Evolutionary conservation across 73 alveolate species (phyloP), one percentile per base, ranked within the genome.

Genomic region (Paramecium tetraurelia): DNA sequence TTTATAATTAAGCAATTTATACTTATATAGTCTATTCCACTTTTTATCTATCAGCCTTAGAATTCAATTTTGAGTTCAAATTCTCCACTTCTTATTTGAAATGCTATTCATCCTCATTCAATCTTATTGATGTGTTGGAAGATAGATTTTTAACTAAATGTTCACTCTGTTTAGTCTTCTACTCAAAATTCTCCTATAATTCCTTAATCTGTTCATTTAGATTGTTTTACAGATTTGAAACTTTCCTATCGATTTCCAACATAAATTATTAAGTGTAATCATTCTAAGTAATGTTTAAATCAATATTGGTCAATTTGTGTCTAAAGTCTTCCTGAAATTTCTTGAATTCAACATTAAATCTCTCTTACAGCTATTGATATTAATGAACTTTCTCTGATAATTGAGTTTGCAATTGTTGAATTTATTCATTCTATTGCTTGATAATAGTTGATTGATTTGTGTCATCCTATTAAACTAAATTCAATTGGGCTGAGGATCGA

Each of bases 371-470:
- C 36, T 80, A 44, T 46, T 80, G 43, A 46, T 80, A 80, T 31
- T 41, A 12, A 80, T 80, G 90, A 10, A 80, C 90, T 48, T 46
- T 80, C 29, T 80, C 90, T 43, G 90, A 80, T 46, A 80, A 80
- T 80, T 40, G 29, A 40, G 41, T 22, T 48, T 80, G 38, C 7
- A 80, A 80, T 41, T 16, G 7, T 27, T 41, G 14, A 24, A 80
- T 80, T 46, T 80, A n/a, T 31, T 80, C 90, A 80, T 41, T 44
- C 48, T 80, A 80, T 80, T 40, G 38, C 43, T 35, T 29, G 7
- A 75, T 75, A 41, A 75, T 75, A 9, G 4, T 53, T 3, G 33
- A 53, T 53, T 53, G 69, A 53, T 36, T 9, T 7, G 84, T 31
- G 29, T 63, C 84, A 31, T 63, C 84, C 29, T 63, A 53, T 2